phyloP scores from a whole-genome alignment of 2,329 filamentous ascomycete species.

The Hortaea sp. region DNA sequence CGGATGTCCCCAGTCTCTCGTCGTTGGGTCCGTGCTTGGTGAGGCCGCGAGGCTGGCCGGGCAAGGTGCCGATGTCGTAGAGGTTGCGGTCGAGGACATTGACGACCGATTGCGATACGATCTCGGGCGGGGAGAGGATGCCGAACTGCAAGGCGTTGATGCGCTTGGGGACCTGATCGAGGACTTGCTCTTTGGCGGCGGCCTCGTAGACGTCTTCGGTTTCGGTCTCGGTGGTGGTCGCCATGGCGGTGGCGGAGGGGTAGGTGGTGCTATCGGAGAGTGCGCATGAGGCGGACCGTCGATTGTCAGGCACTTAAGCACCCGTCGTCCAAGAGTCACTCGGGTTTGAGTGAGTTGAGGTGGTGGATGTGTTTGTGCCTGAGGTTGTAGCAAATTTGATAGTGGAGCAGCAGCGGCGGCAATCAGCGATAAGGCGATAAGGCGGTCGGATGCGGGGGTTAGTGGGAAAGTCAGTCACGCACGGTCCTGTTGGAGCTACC shows the following conservation, averaged over 20 bases:
- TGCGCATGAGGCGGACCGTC: too few relatives aligned
- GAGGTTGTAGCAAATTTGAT: neutral
- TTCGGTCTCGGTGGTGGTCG: neutral
- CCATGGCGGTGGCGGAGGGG: neutral
- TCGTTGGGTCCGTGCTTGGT: constrained; percentile 81
- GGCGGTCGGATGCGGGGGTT: neutral
- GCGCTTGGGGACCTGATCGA: constrained; percentile 79
- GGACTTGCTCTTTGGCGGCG: constrained; percentile 67
- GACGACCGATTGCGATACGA: constrained; percentile 87
- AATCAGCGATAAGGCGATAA: neutral
- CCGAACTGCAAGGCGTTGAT: constrained; percentile 93
- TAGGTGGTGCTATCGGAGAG: neutral
- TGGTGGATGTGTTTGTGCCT: neutral
- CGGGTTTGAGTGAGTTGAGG: neutral
- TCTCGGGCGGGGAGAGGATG: constrained; percentile 77
- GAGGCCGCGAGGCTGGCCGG: constrained; percentile 52
- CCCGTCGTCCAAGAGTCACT: too few relatives aligned
- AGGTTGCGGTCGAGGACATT: constrained; percentile 90
- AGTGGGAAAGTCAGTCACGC: too few relatives aligned
- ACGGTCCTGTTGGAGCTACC: too few relatives aligned
- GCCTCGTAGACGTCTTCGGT: neutral
- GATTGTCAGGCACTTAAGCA: too few relatives aligned
- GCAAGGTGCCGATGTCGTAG: constrained; percentile 58
- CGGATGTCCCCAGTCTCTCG: constrained; percentile 76
- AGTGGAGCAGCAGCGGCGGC: neutral